Percentiles rank a stretch among this genome's conserved stretches.
These are phyloP conservation scores for Ananas comosus DNA, from an alignment of 176 grass and related monocot species.

Conservation along the genomic window DNA sequence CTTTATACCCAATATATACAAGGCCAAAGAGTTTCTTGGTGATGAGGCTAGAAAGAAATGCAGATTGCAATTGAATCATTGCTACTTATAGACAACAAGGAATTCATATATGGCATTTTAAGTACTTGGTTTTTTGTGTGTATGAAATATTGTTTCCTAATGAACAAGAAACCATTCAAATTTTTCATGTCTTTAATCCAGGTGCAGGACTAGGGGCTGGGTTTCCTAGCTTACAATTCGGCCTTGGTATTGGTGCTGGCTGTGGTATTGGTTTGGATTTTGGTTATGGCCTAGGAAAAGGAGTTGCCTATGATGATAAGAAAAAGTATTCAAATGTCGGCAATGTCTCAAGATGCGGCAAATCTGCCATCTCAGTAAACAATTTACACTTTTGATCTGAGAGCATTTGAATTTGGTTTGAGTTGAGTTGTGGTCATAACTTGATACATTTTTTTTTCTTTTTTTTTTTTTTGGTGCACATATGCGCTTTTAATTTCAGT, in stretches of 20 bases:
- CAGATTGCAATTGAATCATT: too few species aligned
- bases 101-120: too few species aligned
- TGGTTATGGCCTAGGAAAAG: conserved; percentile 77
- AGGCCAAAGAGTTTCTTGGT: too few species aligned
- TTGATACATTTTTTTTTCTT: too few species aligned
- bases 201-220: conserved; percentile 67
- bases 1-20: too few species aligned
- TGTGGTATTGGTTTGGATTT: conserved; percentile 75
- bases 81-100: too few species aligned
- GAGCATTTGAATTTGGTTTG: conserved; percentile 9
- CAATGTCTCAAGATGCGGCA: conserved; percentile 49
- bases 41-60: too few species aligned
- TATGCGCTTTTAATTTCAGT: background rate
- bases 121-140: too few species aligned
- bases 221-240: conserved; percentile 68
- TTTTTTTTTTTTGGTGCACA: conserved; percentile 2
- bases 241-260: conserved; percentile 65
- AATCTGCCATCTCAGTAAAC: conserved; percentile 51
- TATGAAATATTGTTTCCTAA: background rate
- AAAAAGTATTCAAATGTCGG: conserved; percentile 65
- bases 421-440: background rate
- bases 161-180: background rate
- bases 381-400: conserved; percentile 6
- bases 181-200: conserved; percentile 19
- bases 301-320: conserved; percentile 44